These are phyloP conservation scores for Lipomyces lipofer DNA, from an alignment of 805 yeast species.

Conservation along the genomic window DNA sequence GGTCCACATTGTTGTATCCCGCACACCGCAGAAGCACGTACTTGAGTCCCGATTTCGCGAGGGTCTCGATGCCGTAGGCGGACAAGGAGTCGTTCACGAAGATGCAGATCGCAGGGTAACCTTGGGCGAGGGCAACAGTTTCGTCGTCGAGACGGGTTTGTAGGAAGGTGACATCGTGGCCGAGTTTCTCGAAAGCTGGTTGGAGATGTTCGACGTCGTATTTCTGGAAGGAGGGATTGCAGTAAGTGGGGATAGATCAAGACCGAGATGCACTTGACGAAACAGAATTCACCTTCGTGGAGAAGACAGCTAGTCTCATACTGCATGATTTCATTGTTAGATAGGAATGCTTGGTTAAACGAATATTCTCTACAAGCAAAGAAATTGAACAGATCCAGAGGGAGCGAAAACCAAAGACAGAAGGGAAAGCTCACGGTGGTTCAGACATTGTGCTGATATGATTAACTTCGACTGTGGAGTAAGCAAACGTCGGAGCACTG, in stretches of 20 bases:
- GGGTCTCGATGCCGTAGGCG: constrained; percentile 22
- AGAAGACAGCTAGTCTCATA: constrained; percentile 28
- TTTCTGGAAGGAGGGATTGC: constrained; percentile 7
- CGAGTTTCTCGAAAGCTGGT: constrained; percentile 27
- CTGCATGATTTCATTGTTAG: no score
- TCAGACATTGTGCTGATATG: no score
- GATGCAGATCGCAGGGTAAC: constrained; percentile 32
- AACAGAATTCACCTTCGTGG: constrained; percentile 26
- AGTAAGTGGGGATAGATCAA: not conserved
- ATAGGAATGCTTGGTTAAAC: no score
- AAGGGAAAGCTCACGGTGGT: no score
- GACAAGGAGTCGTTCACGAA: constrained; percentile 33
- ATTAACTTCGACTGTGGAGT: no score
- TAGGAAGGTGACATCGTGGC: constrained; percentile 11
- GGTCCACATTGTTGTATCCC: constrained; percentile 35
- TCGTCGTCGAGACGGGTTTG: constrained; percentile 31
- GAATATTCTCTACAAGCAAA: no score
- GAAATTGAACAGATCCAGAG: no score
- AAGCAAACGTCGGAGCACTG: no score
- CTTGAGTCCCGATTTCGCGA: constrained; percentile 29
- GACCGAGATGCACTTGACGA: not conserved
- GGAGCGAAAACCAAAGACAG: no score
- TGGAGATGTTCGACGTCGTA: constrained; percentile 29
- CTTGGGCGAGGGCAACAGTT: constrained; percentile 30
- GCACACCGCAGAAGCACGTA: constrained; percentile 34